Base-by-base conservation (phyloP, 495 filamentous ascomycete species). In the Neurospora sp. region DNA sequence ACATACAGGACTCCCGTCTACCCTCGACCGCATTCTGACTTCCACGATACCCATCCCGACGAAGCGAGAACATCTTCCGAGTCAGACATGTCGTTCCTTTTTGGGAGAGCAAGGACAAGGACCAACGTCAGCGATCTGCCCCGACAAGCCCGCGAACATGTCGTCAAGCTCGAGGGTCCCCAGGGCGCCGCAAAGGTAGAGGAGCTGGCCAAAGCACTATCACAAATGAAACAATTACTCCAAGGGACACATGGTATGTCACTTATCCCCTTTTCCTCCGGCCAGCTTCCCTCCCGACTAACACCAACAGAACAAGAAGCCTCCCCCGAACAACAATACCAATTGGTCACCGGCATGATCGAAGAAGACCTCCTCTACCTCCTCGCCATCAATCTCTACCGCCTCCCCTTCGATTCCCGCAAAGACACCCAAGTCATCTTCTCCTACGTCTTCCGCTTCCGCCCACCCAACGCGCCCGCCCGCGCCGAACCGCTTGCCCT, bases 401-500 rank as follows among this genome's bases (percentile, higher is more conserved):
- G 90, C 38, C 89, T 98, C 7, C 92, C 95, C 7, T 99, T 99
- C 85, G 96, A 99, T 84, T 91, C 93, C 37, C 89, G 92, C 77
- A 97, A 96, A 83, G 93, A 97, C 77, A 90, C 91, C 10, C 93
- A 97, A 79, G 91, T 92, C 76, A 94, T 97, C 77, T 92, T 96
- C 85, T 95, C 92, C 12, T 92, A 93, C 82, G 89, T 92, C 70
- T 90, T 97, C 78, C 91, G 94, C 39, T 97, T 93, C 85, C 91
- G 91, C 74, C 87, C 88, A 16, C 86, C 91, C 12, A 85, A 78
- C 78, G 87, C 80, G 73, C 77, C 82, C 71, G 75, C 86, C 80
- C 82, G 88, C 79, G 83, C 87, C 71, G 90, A 96, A 73, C 93
- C 92, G 27, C 87, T 92, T 12, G 94, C 94, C 16, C 88, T 99